phyloP scores from a whole-genome alignment of 1,284 basidiomycete genomes.

The Microbotryum scabiosae region DNA sequence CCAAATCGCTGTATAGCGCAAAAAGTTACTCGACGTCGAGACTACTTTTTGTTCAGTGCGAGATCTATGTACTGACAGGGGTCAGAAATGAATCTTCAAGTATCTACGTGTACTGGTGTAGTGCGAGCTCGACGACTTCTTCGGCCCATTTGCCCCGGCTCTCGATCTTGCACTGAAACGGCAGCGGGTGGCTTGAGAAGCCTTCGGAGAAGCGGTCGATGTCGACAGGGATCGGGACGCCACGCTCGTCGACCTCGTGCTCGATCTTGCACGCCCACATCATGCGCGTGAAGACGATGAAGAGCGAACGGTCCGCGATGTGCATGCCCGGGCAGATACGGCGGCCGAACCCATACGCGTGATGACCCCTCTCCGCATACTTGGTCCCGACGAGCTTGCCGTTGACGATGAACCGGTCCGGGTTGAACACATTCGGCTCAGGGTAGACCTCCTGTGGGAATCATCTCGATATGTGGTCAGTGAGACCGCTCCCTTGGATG shows the following conservation, averaged over 20 bases:
- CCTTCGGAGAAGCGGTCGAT: slow-evolving; percentile 31
- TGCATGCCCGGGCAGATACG: slow-evolving; percentile 27
- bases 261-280: slow-evolving; percentile 27
- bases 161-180: slow-evolving; percentile 23
- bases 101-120: too few relatives aligned
- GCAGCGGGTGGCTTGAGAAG: slow-evolving; percentile 30
- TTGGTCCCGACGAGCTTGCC: slow-evolving; percentile 27
- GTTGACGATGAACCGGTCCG: slow-evolving; percentile 24
- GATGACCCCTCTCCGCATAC: slow-evolving; percentile 31
- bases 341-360: slow-evolving; percentile 37
- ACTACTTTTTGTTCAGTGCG: too few relatives aligned
- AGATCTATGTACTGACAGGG: too few relatives aligned
- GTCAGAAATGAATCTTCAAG: too few relatives aligned
- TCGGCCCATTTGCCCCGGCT: slow-evolving; percentile 16
- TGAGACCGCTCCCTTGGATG: too few relatives aligned
- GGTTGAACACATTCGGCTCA: slow-evolving; percentile 23
- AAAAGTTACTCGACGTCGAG: too few relatives aligned
- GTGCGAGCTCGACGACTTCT: slow-evolving; percentile 5
- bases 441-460: slow-evolving; percentile 24
- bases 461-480: too few relatives aligned
- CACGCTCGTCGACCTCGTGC: slow-evolving; percentile 6
- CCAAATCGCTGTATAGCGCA: too few relatives aligned
- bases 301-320: slow-evolving; percentile 32
- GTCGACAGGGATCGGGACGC: slow-evolving; percentile 10
- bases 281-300: slow-evolving; percentile 30